Base-by-base conservation (phyloP, 1,139 yeast genomes). In the Suhomyces guaymorum region DNA sequence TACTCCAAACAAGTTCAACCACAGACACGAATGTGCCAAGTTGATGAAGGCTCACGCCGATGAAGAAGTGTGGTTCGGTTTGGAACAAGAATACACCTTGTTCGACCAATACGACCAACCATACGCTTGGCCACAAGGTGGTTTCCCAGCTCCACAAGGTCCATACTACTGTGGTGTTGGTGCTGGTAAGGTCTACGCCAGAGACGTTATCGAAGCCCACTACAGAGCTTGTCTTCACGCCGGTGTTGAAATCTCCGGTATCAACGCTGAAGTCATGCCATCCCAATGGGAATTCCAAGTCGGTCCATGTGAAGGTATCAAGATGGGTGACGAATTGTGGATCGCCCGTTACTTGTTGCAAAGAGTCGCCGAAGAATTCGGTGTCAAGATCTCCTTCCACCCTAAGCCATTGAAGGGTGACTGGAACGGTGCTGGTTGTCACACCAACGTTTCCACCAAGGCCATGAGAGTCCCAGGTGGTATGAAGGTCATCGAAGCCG, bases 121-220 rank as follows among this genome's bases (percentile, higher is more conserved):
- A 43, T 92, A 89, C 69, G 97, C 96, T 52, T 92, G 98, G 98
- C 98, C 98, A 69, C 81, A 86, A 75, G 97, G 97, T 56, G 98
- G 98, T 45, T 92, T 79, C 92, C 98, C 98, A 62, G 98, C 96
- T 51, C 98, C 98, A 49, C 98, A 92, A 75, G 98, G 98, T 52
- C 98, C 98, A 44, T 92, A 90, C 84, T 92, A 92, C 82, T 92
- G 98, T 77, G 98, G 98, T 81, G 98, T 92, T 49, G 98, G 98
- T 73, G 80, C 97, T 57, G 97, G 97, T 60, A 90, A 88, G 74
- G 98, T 92, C 46, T 87, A 83, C 66, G 96, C 97, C 59, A 83
- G 98, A 74, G 98, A 92, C 62, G 89, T 92, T 41, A 90, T 92
- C 55, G 98, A 92, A 75, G 97, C 98, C 44, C 98, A 92, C 74